These are phyloP conservation scores for Rhizopus arrhizus DNA, from an alignment of 371 early-diverging fungal species.

Conservation along the genomic window DNA sequence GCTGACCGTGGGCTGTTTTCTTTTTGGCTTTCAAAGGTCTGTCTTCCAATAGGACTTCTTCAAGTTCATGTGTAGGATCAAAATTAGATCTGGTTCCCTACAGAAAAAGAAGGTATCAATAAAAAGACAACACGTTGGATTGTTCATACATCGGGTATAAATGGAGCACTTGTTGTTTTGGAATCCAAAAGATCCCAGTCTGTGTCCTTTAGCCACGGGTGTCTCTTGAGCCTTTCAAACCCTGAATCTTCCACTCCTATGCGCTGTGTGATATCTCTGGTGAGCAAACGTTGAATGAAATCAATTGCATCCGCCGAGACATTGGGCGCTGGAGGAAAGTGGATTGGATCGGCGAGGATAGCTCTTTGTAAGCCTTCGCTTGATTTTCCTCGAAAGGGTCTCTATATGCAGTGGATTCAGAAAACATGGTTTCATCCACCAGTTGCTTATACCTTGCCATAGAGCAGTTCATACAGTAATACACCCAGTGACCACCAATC, in stretches of 20 bases:
- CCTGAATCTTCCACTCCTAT: conserved; percentile 61
- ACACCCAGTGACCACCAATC: conserved; percentile 95
- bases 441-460: conserved; percentile 18
- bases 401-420: conserved; percentile 35
- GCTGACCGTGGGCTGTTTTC: neutral
- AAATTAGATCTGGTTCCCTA: conserved; percentile 78
- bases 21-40: conserved; percentile 19
- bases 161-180: conserved; percentile 65
- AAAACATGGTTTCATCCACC: neutral
- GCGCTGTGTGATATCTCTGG: conserved; percentile 58
- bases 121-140: neutral
- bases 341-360: conserved; percentile 61
- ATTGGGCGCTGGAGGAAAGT: conserved; percentile 58
- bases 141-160: conserved; percentile 62
- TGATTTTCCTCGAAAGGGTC: conserved; percentile 82
- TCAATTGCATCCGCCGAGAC: conserved; percentile 61
- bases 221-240: conserved; percentile 52
- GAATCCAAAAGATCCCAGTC: conserved; percentile 59
- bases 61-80: conserved; percentile 94
- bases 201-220: conserved; percentile 64
- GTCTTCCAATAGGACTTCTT: conserved; percentile 86
- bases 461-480: conserved; percentile 64
- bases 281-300: conserved; percentile 57
- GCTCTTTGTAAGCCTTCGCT: conserved; percentile 72
- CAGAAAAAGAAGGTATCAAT: conserved; percentile 10